These are phyloP conservation scores for Pythium dissimile DNA, from an alignment of 352 stramenopile genomes.

Conservation along the genomic window DNA sequence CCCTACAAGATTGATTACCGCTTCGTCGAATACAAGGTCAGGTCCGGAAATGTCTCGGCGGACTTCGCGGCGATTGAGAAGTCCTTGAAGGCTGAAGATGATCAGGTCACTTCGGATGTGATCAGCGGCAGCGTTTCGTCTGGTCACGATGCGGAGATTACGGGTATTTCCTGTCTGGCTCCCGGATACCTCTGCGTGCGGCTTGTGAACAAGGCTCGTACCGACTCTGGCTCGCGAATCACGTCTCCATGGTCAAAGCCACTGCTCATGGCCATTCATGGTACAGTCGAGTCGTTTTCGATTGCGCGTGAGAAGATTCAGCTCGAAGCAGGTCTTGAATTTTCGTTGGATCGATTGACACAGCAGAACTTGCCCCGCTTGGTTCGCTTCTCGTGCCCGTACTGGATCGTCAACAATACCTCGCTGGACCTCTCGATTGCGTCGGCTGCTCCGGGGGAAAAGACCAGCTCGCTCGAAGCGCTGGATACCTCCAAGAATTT, in stretches of 20 bases:
- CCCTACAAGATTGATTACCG: slow-evolving; percentile 84
- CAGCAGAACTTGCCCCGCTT: slow-evolving; percentile 64
- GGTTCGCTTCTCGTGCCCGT: slow-evolving; percentile 77
- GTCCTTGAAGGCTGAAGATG: slow-evolving; percentile 37
- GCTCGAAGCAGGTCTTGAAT: slow-evolving; percentile 44
- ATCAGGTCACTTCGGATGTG: slow-evolving; percentile 31
- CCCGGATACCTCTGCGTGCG: slow-evolving; percentile 76
- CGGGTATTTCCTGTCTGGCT: slow-evolving; percentile 60
- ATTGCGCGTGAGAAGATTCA: slow-evolving; percentile 54
- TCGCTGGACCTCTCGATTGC: slow-evolving; percentile 63
- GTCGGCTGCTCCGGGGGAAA: slow-evolving; percentile 51
- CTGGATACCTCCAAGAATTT: slow-evolving; percentile 49
- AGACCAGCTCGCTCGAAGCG: slow-evolving; percentile 37
- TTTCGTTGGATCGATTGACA: slow-evolving; percentile 75
- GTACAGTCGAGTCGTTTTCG: slow-evolving; percentile 69
- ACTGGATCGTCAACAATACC: slow-evolving; percentile 86
- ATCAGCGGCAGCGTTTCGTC: slow-evolving; percentile 55
- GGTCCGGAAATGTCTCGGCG: slow-evolving; percentile 36
- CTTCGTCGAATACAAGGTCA: slow-evolving; percentile 80
- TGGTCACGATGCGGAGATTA: slow-evolving; percentile 70
- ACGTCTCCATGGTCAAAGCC: slow-evolving; percentile 71
- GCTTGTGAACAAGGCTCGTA: slow-evolving; percentile 34
- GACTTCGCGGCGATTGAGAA: slow-evolving; percentile 65
- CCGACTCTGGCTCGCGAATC: slow-evolving; percentile 9
- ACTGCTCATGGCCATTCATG: slow-evolving; percentile 83